Evolutionary conservation across 225 moss, liverwort and hornwort species (phyloP).

Genomic region (Takakia lepidozioides): DNA sequence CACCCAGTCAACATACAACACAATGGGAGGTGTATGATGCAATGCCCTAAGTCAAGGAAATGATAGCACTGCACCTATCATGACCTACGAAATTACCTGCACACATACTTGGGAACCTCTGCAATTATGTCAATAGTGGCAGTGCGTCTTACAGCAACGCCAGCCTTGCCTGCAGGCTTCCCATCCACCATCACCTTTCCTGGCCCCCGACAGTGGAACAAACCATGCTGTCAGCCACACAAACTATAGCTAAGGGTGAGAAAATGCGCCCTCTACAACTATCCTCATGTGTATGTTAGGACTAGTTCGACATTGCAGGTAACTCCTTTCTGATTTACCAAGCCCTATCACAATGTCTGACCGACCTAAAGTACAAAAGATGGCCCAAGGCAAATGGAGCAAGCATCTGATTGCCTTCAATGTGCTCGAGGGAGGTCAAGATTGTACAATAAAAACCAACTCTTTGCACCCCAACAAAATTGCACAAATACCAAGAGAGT

Average conservation of each 20-base stretch:
- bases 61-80: background rate
- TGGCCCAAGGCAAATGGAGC: no score
- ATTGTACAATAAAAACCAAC: background rate
- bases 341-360: no score
- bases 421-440: no score
- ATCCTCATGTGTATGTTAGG: no score
- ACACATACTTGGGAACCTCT: slow-evolving; percentile 83
- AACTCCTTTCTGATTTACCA: no score
- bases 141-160: slow-evolving; percentile 53
- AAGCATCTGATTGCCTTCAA: no score
- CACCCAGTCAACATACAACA: background rate
- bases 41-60: background rate
- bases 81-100: slow-evolving; percentile 34
- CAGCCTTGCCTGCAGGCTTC: slow-evolving; percentile 73
- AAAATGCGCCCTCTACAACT: no score
- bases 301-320: background rate
- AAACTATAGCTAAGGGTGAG: no score
- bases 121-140: slow-evolving; percentile 70
- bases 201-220: slow-evolving; percentile 4
- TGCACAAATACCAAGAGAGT: background rate
- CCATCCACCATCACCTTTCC: slow-evolving; percentile 94
- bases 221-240: background rate
- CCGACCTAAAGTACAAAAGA: no score
- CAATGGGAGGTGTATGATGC: no score
- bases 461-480: no score